A percentile compares a stretch with the other conserved stretches of the same genome.
phyloP scores from a whole-genome alignment of 2,329 filamentous ascomycete genomes.

The Aureobasidium pullulans region DNA sequence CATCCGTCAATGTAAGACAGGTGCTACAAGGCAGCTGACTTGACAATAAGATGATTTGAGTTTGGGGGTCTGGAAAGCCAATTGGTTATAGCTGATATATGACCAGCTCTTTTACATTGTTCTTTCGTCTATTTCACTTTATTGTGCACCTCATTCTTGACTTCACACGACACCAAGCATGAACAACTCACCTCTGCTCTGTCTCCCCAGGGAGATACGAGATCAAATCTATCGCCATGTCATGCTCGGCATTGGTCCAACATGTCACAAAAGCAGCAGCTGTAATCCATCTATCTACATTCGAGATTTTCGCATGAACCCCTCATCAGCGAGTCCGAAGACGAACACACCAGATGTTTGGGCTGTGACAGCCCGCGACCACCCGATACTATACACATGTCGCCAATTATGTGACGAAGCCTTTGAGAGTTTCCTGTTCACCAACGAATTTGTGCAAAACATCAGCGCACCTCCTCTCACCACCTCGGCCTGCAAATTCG shows the following conservation, averaged over 20 bases:
- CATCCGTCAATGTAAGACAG: constrained; percentile 11
- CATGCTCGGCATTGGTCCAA: neutral
- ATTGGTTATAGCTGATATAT: neutral
- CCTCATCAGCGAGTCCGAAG: neutral
- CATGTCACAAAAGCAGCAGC: neutral
- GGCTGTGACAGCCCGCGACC: neutral
- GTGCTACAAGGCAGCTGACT: neutral
- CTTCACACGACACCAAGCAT: neutral
- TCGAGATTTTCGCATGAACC: neutral
- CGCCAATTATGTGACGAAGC: neutral
- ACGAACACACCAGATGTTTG: neutral
- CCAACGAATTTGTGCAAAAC: constrained; percentile 1
- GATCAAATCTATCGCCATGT: constrained; percentile 4
- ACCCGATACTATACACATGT: neutral
- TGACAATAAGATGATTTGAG: neutral
- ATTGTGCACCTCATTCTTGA: neutral
- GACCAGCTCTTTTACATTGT: neutral
- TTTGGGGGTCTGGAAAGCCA: neutral
- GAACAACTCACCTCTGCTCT: neutral
- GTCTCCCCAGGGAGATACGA: neutral
- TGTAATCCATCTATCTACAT: constrained; percentile 3
- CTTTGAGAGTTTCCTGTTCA: neutral
- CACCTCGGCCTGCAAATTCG: neutral
- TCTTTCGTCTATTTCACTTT: neutral
- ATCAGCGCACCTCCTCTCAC: neutral